These are phyloP conservation scores for Fraxinus anomala DNA, from an alignment of 257 asterid genomes.

Conservation along the genomic window DNA sequence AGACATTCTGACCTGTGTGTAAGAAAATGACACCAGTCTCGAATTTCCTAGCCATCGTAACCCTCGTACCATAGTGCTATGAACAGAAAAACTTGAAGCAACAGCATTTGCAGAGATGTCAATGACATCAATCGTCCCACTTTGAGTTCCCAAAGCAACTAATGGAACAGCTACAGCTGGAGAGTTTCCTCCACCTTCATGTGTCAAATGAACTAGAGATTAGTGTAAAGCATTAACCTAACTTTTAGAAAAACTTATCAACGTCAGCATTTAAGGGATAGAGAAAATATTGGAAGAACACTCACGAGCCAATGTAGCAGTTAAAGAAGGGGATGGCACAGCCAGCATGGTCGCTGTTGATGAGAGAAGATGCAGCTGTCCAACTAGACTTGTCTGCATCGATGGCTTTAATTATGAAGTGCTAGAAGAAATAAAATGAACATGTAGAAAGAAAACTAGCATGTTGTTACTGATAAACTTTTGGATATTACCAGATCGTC, in stretches of 20 bases:
- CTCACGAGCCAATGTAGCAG: constrained; percentile 98
- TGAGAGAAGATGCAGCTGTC: constrained; percentile 97
- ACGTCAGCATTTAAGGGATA: constrained; percentile 18
- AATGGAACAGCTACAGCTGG: constrained; percentile 99
- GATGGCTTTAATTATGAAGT: constrained; percentile 20
- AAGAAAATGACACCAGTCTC: constrained; percentile 86
- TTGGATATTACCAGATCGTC: constrained; percentile 6
- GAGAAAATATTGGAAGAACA: constrained; percentile 33
- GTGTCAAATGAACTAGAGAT: constrained; percentile 33
- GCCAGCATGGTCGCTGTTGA: constrained; percentile 95
- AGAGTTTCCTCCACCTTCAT: constrained; percentile 94
- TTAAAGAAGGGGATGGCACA: constrained; percentile 94
- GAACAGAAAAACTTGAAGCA: constrained; percentile 91
- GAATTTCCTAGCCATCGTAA: constrained; percentile 99
- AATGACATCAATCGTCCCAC: constrained; percentile 82
- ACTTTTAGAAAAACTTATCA: constrained; percentile 19
- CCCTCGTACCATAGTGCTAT: constrained; percentile 83
- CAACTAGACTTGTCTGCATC: constrained; percentile 79
- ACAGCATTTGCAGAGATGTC: constrained; percentile 92
- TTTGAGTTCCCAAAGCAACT: constrained; percentile 97
- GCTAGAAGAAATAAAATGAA: constrained; percentile 21
- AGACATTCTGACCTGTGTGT: constrained; percentile 59
- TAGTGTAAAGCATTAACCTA: constrained; percentile 24
- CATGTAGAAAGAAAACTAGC: constrained; percentile 12
- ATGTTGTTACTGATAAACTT: constrained; percentile 9